phyloP scores from a whole-genome alignment of 208 protist species.

The Leishmania mexicana region DNA sequence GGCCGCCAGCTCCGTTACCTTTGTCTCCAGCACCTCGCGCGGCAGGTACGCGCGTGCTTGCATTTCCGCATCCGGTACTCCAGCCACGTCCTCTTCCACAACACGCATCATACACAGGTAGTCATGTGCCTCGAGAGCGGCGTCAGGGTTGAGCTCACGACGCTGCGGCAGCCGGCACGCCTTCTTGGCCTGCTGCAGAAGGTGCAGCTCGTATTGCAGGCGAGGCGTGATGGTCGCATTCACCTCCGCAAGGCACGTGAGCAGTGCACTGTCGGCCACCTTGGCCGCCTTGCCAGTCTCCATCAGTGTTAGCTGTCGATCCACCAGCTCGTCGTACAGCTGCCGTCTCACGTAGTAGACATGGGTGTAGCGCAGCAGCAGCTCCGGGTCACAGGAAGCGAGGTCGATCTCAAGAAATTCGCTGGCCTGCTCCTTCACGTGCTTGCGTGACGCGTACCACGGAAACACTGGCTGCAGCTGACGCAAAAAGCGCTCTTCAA shows the following conservation, averaged over 20 bases:
- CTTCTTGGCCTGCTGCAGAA: constrained; percentile 64
- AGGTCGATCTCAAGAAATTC: constrained; percentile 91
- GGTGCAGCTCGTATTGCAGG: constrained; percentile 58
- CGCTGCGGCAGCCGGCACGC: constrained; percentile 51
- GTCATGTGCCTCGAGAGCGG: constrained; percentile 75
- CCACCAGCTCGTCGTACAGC: constrained; percentile 76
- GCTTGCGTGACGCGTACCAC: constrained; percentile 85
- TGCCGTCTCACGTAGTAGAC: constrained; percentile 85
- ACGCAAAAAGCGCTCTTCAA: constrained; percentile 81
- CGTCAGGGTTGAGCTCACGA: constrained; percentile 74
- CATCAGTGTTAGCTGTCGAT: constrained; percentile 78
- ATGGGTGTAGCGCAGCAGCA: constrained; percentile 86
- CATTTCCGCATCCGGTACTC: constrained; percentile 76
- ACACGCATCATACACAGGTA: constrained; percentile 91
- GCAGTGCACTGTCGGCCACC: constrained; percentile 57
- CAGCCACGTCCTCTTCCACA: constrained; percentile 72
- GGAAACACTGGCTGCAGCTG: constrained; percentile 83
- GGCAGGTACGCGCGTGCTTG: constrained; percentile 77
- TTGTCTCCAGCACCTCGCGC: constrained; percentile 55
- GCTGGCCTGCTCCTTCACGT: constrained; percentile 88
- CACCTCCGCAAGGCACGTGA: constrained; percentile 59
- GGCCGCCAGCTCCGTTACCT: constrained; percentile 49
- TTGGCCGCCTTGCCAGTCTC: constrained; percentile 76
- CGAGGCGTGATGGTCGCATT: constrained; percentile 55
- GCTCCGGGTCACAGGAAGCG: constrained; percentile 80